These are phyloP conservation scores for Apiotrichum gracile DNA, from an alignment of 1,284 basidiomycete species.

Conservation along the genomic window DNA sequence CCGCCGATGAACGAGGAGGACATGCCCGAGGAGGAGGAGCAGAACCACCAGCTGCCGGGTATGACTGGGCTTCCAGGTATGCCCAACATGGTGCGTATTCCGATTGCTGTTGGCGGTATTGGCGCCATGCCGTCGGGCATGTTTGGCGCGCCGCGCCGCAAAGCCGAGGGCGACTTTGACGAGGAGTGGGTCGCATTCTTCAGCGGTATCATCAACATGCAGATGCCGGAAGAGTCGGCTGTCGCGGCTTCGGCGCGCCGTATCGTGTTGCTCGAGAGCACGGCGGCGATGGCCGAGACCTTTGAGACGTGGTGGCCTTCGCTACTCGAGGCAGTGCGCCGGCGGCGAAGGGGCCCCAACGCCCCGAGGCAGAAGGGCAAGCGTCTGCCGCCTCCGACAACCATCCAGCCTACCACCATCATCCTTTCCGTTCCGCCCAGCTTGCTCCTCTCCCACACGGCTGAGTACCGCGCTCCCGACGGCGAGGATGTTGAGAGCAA, in stretches of 20 bases:
- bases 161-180: slow-evolving; percentile 8
- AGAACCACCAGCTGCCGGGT: not conserved
- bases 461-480: slow-evolving; percentile 8
- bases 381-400: not conserved
- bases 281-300: slow-evolving; percentile 63
- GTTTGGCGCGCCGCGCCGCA: slow-evolving; percentile 2
- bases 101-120: slow-evolving; percentile 2
- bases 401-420: slow-evolving; percentile 59
- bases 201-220: slow-evolving; percentile 29
- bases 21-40: slow-evolving; percentile 10
- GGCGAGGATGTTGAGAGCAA: slow-evolving; percentile 46
- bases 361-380: slow-evolving; percentile 2
- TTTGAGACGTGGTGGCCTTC: slow-evolving; percentile 72
- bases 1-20: slow-evolving; percentile 5
- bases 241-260: slow-evolving; percentile 42
- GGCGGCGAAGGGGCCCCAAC: slow-evolving; percentile 51
- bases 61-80: not conserved
- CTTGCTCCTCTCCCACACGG: slow-evolving; percentile 51
- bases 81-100: slow-evolving; percentile 15
- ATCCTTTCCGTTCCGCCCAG: slow-evolving; percentile 76
- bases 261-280: slow-evolving; percentile 77
- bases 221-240: slow-evolving; percentile 5
- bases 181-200: slow-evolving; percentile 35
- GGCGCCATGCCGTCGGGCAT: slow-evolving; percentile 6
- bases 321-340: slow-evolving; percentile 65